Conservation (phyloP, 208 protist genomes). For the Lotmaria passim region DNA sequence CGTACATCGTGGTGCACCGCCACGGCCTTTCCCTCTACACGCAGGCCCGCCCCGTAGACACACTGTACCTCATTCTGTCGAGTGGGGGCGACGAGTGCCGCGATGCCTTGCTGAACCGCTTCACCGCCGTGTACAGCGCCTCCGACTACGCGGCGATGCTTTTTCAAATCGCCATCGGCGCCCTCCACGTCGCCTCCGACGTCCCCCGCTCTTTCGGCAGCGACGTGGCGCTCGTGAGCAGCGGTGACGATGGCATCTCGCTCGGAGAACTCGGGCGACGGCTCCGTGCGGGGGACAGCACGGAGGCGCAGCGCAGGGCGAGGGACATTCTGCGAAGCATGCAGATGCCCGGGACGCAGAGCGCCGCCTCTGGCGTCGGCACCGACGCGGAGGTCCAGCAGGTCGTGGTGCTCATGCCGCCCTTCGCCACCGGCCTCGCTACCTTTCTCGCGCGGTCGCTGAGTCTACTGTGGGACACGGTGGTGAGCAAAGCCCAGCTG, state of each 20-base stretch:
- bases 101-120: constrained; percentile 72
- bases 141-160: constrained; percentile 89
- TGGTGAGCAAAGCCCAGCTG: constrained; percentile 41
- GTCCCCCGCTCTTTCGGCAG: constrained; percentile 12
- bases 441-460: constrained; percentile 69
- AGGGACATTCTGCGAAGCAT: constrained; percentile 67
- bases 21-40: constrained; percentile 83
- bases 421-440: constrained; percentile 64
- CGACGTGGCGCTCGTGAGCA: constrained; percentile 18
- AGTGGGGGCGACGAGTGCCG: constrained; percentile 47
- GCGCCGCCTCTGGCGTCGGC: constrained; percentile 29
- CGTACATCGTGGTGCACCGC: constrained; percentile 77
- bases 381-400: constrained; percentile 27
- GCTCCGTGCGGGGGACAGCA: constrained; percentile 46
- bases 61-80: constrained; percentile 80
- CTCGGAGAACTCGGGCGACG: constrained; percentile 59
- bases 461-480: constrained; percentile 71
- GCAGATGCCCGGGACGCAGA: constrained; percentile 56
- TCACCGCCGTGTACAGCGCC: constrained; percentile 67
- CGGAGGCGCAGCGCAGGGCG: constrained; percentile 63
- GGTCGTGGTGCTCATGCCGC: constrained; percentile 72
- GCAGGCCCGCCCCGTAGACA: constrained; percentile 83
- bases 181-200: constrained; percentile 15
- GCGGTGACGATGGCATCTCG: constrained; percentile 42
- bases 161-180: constrained; percentile 81